Base-by-base conservation (phyloP, 1,139 yeast species). In the Wickerhamomyces sp. region DNA sequence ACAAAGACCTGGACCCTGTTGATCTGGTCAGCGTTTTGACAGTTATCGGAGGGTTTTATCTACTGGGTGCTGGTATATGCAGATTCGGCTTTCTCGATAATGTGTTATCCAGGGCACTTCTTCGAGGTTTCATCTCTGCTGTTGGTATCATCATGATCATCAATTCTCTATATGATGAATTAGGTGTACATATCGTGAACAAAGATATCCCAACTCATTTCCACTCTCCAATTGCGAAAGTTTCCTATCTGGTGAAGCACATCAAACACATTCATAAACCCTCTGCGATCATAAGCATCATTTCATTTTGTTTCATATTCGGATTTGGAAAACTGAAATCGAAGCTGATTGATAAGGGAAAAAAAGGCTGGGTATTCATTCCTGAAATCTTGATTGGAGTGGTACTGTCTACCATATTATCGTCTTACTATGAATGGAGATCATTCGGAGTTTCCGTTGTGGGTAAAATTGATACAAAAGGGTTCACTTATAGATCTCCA, bases 131-230 rank as follows among this genome's bases (percentile, higher is more conserved):
- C 62, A 87, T 93, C 37, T 78, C 93, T 40, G 96, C 95, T 0
- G 95, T 93, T n/a, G 98, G 97, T 11, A 61, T 88, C 15, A 91
- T 91, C 10, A 91, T 93, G 93, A 72, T 89, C 18, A 75, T 89
- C 42, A 90, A 87, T 59, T 84, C 96, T 3, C 59, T 78, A 26
- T 79, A 90, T 15, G 78, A 84, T 7, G 86, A 84, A 62, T 65
- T 91, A 39, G 96, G 96, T 0, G 67, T 93, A 36, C 60, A 64
- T 7, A 48, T 69, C 7, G 58, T 73, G 51, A 66, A 68, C 46
- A 65, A 68, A 45, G 61, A 66, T 39, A 50, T 70, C 34, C 68
- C 75, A 4, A 71, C 69, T 6, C 93, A 88, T 55, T 76, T 81
- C 32, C 93, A 88, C 56, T 79, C 96, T 0, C 89, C 96, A 0